Evolutionary conservation across 495 filamentous ascomycete genomes (phyloP), one percentile per base, ranked within the genome.

Genomic region (Bacidia gigantensis): DNA sequence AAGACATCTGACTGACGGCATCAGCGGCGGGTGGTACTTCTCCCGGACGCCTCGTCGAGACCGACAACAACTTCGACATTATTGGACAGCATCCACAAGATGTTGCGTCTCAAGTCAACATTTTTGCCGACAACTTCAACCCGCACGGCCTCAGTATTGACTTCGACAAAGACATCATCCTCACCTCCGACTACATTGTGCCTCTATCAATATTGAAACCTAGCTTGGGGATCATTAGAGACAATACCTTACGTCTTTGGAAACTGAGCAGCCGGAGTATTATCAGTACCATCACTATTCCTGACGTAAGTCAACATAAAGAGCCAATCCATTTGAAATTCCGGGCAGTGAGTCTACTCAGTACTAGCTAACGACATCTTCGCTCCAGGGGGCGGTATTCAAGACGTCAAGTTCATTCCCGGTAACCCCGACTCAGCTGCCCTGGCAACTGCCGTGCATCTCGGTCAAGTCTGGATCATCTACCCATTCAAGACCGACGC

Each of bases 351-450:
- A n/a, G 14, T 46, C 1, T 11, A 20, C 0, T 29, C 11, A 35
- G 2, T 45, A 40, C 17, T 55, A 11, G 42, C 22, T 18, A 11
- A 18, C 22, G 17, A 45, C 22, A 11, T 45, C 10, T 45, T 23
- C n/a, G 18, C 29, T 18, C 49, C 74, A 69, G 75, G 78, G 12
- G 69, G 70, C 38, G 78, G 78, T 43, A 81, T 81, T 52, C 76
- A 82, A 64, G 78, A 82, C 56, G 76, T 80, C 61, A 81, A 81
- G 60, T 79, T 78, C 64, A 82, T 81, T 56, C 79, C 78, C 2
- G 74, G 75, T 9, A 78, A 82, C 65, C 53, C 64, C 2, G 78
- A 82, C 51, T 64, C 65, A 20, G 78, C 78, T 22, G 78, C 77
- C 24, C 66, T 82, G 20, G 79, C 78, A 11, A 80, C 78, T 45